A percentile compares a stretch with the other conserved stretches of the same genome.
phyloP scores from a whole-genome alignment of 2,329 filamentous ascomycete species.

The Pseudogymnoascus sp. region DNA sequence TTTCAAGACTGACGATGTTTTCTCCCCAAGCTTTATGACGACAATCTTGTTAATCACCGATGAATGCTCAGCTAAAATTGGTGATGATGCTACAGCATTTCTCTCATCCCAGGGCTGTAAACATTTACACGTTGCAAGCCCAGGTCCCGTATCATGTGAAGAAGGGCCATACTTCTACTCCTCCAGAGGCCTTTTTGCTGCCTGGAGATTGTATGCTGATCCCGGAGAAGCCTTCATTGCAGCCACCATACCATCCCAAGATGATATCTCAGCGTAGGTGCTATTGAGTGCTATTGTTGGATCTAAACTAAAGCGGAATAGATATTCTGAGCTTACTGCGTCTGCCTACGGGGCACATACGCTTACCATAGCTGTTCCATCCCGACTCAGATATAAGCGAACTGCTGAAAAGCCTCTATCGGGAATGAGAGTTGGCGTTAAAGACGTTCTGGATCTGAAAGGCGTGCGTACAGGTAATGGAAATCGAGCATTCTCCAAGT shows the following conservation, averaged over 20 bases:
- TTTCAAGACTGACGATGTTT: neutral
- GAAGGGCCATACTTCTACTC: neutral
- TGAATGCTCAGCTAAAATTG: neutral
- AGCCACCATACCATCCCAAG: neutral
- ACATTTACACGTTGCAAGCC: neutral
- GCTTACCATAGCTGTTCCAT: neutral
- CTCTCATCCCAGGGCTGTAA: neutral
- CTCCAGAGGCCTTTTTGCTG: neutral
- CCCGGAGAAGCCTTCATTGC: neutral
- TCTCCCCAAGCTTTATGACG: neutral
- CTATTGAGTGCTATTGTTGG: neutral
- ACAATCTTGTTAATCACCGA: neutral
- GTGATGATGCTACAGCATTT: neutral
- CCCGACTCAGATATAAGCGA: neutral
- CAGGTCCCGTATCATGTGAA: neutral
- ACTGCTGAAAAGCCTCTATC: neutral
- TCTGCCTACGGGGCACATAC: neutral
- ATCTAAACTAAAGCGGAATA: neutral
- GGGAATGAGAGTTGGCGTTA: conserved; percentile 43
- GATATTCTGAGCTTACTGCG: neutral
- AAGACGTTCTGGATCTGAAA: conserved; percentile 52
- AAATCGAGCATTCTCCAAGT: conserved; percentile 47
- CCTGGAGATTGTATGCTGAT: neutral
- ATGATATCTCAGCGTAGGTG: neutral
- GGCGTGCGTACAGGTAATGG: conserved; percentile 49